These are phyloP conservation scores for Pichia manshurica DNA, from an alignment of 805 yeast species.

Conservation along the genomic window DNA sequence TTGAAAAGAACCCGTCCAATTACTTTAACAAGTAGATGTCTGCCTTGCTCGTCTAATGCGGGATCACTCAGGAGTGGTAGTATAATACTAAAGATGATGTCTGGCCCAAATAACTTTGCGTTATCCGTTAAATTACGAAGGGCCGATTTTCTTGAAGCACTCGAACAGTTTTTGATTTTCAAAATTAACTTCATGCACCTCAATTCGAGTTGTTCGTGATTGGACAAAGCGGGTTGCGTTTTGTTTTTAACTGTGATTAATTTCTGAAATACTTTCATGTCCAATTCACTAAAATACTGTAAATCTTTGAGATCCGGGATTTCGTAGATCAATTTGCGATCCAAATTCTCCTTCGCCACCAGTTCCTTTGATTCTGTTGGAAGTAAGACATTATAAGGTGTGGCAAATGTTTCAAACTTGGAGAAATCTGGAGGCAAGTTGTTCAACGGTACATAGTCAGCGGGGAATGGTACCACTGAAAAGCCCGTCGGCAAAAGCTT, in stretches of 20 bases:
- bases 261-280: constrained; percentile 63
- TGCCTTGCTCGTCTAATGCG: constrained; percentile 69
- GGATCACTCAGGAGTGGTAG: constrained; percentile 73
- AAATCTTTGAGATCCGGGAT: constrained; percentile 63
- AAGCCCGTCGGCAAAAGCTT: constrained; percentile 50
- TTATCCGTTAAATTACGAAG: constrained; percentile 59
- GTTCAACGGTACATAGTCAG: constrained; percentile 34
- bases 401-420: constrained; percentile 5
- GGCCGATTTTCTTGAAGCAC: constrained; percentile 60
- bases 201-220: constrained; percentile 53
- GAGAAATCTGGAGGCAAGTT: constrained; percentile 33
- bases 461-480: constrained; percentile 39
- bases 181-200: constrained; percentile 59
- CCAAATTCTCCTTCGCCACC: constrained; percentile 27
- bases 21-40: constrained; percentile 75
- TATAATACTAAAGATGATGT: constrained; percentile 59
- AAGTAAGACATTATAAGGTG: neutral
- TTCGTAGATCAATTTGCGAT: constrained; percentile 40
- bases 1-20: constrained; percentile 62
- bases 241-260: constrained; percentile 33
- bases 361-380: constrained; percentile 28
- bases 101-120: constrained; percentile 64
- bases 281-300: constrained; percentile 65
- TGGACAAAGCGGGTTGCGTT: constrained; percentile 31
- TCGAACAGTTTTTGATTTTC: constrained; percentile 73